Evolutionary conservation across 352 stramenopile species (phyloP), one percentile per base, ranked within the genome.

Genomic region (Halophytophthora batemanensis): DNA sequence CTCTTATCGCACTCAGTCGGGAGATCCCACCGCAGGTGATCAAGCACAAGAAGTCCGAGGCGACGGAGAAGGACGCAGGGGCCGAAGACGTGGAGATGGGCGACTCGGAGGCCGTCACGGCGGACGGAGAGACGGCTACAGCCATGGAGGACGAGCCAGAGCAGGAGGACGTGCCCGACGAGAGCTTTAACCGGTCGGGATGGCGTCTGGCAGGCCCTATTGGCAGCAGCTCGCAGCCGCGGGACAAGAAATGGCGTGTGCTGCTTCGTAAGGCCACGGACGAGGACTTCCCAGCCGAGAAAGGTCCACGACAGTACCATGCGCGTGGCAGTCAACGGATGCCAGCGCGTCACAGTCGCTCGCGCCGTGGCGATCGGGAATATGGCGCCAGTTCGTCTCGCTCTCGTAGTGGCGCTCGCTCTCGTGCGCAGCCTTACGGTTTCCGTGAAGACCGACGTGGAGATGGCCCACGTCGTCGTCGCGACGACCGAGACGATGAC

Each of bases 261-360:
- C 53, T 93, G 19, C 45, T 93, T 45, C 80, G 82, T 38, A 74
- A 71, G 23, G 82, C 82, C 6, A 93, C 80, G 1, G 64, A 74
- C 28, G 76, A 91, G 18, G 82, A 93, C 43, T 91, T 93, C 51
- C 82, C 82, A 21, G 63, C 82, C 0, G 82, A 93, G 58, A 93
- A 93, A 56, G 56, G 69, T 10, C 61, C 74, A 34, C 88, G 87
- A 53, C 72, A 75, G 55, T 91, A 91, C 64, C 80, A 91, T 50
- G 69, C 81, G 23, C 77, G 80, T n/a, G 59, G 58, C 35, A 67
- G 48, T 23, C 56, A 68, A 22, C 59, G 46, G 34, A 42, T 56
- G 18, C 45, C 58, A n/a, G 42, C 55, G 4, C 50, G 59, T 19
- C 35, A 43, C 6, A 66, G 35, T 45, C 58, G 51, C 11, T 31